Evolutionary conservation across 768 basidiomycete species (phyloP), one percentile per base, ranked within the genome.

Genomic region (Lentinula detonsa): DNA sequence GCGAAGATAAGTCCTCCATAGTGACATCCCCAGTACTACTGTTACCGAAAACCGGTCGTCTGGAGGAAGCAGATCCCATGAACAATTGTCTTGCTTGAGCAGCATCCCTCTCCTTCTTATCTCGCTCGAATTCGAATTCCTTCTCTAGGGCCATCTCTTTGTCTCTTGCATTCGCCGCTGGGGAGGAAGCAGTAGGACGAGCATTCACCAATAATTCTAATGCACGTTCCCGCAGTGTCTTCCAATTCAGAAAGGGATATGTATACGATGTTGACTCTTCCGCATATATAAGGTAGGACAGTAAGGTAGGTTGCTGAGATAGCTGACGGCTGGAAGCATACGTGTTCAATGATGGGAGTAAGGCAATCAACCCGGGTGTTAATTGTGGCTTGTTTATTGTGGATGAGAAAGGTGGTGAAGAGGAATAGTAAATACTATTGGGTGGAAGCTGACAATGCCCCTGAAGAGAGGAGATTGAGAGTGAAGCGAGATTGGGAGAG

Each of bases 281-380:
- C 2, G 64, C 62, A 56, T 60, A 59, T 11, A 16, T 31, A 40
- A 65, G 62, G 5, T 62, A 46, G 37, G 61, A 46, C 15, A 49
- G 46, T 16, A 65, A 49, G n/a, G 62, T 50, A 37, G 21, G n/a
- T n/a, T 59, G 57, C 46, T 48, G 57, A 59, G 46, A 31, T 5
- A 21, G 16, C 54, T 51, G 54, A 34, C 34, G 55, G 39, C 8
- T 57, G 13, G 33, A 33, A 18, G 46, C 1, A 51, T 49, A 35
- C 37, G 39, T 28, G 48, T 53, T 43, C 45, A 54, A 28, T 69
- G 57, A 59, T 8, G 79, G 77, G 9, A 81, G 72, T 40, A 72
- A 66, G 4, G 70, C 66, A 21, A 77, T 62, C 35, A 80, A 69
- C 0, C 69, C 68, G 0, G 72, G 66, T 2, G 77, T 74, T 4